phyloP scores from a whole-genome alignment of 106 monocot genomes.

The Posidonia australis region DNA sequence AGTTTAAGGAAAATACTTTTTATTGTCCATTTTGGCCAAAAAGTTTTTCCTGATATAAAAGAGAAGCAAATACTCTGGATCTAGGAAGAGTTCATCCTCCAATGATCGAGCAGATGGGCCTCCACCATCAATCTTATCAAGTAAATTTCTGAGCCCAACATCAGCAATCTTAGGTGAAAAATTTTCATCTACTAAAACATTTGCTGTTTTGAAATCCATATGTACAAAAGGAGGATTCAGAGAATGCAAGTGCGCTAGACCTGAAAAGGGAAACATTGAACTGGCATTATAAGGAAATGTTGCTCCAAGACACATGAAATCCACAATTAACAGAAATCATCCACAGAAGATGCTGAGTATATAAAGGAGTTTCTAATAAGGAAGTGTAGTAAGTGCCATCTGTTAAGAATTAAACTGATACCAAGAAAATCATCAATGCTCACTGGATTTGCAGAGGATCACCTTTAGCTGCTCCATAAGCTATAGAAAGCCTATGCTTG shows the following conservation, averaged over 20 bases:
- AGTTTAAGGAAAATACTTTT: not conserved
- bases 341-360: not conserved
- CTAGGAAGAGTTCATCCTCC: slow-evolving; percentile 55
- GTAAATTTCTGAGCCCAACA: slow-evolving; percentile 56
- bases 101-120: slow-evolving; percentile 29
- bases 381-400: too few relatives aligned
- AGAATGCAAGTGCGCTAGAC: slow-evolving; percentile 62
- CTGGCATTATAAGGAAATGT: not conserved
- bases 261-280: slow-evolving; percentile 26
- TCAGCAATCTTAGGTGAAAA: slow-evolving; percentile 92
- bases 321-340: not conserved
- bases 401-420: slow-evolving; percentile 26
- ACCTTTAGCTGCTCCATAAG: slow-evolving; percentile 92
- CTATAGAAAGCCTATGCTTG: slow-evolving; percentile 91
- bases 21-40: not conserved
- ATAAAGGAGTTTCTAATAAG: slow-evolving; percentile 1
- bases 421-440: slow-evolving; percentile 22
- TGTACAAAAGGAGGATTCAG: slow-evolving; percentile 57
- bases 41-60: not conserved
- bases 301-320: not conserved
- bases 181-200: slow-evolving; percentile 84
- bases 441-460: slow-evolving; percentile 24
- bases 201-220: slow-evolving; percentile 82
- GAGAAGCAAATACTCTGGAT: slow-evolving; percentile 50
- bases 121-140: slow-evolving; percentile 38